Base-by-base conservation (phyloP, 352 stramenopile genomes). In the Phytophthora tubulina region DNA sequence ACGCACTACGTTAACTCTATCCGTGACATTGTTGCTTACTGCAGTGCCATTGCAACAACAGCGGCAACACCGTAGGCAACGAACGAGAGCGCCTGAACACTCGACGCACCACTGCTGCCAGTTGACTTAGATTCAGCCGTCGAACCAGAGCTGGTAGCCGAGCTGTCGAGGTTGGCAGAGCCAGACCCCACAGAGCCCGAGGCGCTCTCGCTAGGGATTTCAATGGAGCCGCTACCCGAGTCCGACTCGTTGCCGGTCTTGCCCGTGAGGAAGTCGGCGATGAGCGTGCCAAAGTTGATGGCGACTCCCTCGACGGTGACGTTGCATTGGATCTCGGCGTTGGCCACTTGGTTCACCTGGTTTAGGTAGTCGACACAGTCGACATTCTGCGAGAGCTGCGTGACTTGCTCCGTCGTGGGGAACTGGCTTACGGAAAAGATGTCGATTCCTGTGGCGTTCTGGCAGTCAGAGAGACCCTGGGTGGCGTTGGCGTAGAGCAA, bases 331-430 rank as follows among this genome's bases (percentile, higher is more conserved):
- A 83, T 90, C 58, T 90, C 70, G 13, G 72, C 42, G 70, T 92
- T 92, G 35, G 84, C 84, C 44, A 84, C 78, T 54, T 88, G 67
- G 73, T 89, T 90, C 73, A 92, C 86, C 67, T 92, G 84, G 76
- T 92, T 92, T 39, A 88, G 59, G 62, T 84, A 90, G 53, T 88
- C 78, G n/a, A 79, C 83, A 67, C 84, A 92, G 57, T 82, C 82
- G 21, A 80, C 72, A 44, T 82, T 85, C 63, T 80, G 67, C 30
- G 84, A 85, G 52, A 92, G 74, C 56, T 72, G 72, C 44, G 82
- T 71, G 27, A 84, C 83, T 62, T 92, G 81, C 39, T 86, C 79
- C 35, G 74, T 63, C 1, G 78, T 91, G 1, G 85, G 82, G 72
- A 91, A 92, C 27, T 61, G 32, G 27, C 45, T 61, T 5, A 86